Percentiles rank a stretch among this genome's conserved stretches.
Evolutionary conservation across 306 rosid genomes (phyloP).

Genomic region (Glycine latifolia): DNA sequence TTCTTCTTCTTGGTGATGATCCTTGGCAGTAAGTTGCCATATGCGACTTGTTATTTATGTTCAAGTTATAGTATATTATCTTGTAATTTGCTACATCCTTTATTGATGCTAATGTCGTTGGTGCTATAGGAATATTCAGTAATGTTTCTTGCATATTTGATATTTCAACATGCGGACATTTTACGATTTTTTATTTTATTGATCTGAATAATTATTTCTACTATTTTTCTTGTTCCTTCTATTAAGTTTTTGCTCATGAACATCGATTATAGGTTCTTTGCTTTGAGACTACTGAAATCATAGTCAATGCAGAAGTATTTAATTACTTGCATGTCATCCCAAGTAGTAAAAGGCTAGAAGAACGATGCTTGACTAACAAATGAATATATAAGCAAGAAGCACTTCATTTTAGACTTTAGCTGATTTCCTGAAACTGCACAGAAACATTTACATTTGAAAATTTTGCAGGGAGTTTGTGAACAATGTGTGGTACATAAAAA

Average conservation of each 20-base stretch:
- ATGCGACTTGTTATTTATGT: background rate
- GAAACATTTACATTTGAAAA: conserved; percentile 13
- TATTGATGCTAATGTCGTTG: background rate
- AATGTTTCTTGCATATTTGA: too few species aligned
- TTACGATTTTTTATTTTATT: background rate
- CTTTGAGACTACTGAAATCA: conserved; percentile 1
- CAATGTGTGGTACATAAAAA: conserved; percentile 74
- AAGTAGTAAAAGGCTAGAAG: background rate
- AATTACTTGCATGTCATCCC: background rate
- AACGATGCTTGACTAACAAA: too few species aligned
- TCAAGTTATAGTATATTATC: background rate
- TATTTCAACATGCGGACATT: background rate
- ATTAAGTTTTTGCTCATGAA: background rate
- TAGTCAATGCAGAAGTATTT: background rate
- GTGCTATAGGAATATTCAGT: background rate
- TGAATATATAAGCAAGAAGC: background rate
- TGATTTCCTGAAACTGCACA: conserved; percentile 7
- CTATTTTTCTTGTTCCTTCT: background rate
- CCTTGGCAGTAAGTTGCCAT: conserved; percentile 81
- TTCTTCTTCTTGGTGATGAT: conserved; percentile 94
- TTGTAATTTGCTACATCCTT: conserved; percentile 5
- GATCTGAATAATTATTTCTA: background rate
- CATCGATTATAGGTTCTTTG: background rate
- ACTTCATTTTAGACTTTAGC: background rate
- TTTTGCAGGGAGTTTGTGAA: conserved; percentile 77